Base-by-base conservation (phyloP, 495 filamentous ascomycete genomes). In the Lophium mytilinum region DNA sequence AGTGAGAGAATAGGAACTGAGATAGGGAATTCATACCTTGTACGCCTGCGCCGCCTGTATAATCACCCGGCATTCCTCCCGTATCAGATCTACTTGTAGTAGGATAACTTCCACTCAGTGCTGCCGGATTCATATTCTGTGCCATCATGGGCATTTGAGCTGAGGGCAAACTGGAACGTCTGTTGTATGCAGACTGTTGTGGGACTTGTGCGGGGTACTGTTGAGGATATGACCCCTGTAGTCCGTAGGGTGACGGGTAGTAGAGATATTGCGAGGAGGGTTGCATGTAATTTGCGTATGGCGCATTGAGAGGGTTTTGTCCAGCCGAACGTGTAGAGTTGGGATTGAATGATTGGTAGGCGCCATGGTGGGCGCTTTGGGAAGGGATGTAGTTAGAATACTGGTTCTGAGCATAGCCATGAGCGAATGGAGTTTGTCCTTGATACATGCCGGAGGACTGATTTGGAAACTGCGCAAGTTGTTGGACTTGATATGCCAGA, bases 401-500 rank as follows among this genome's bases (percentile, higher is more conserved):
- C 37, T 64, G 62, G 30, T 48, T 36, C 41, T 49, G 50, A 7
- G 21, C 50, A 42, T 49, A 64, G 24, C 53, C 57, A 17, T 55
- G 17, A 36, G 15, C 41, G 45, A 55, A 63, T 15, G 46, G 35
- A 14, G 56, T 14, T 30, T 64, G 64, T 21, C 35, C 24, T 49
- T 47, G 52, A 14, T 62, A 53, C 17, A 55, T 55, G 51, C 73
- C 70, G 30, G 64, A 64, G 37, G 69, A 46, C 30, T 71, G 73
- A 7, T 64, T 61, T 21, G 65, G 66, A 48, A 69, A 78, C 50
- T 79, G 80, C n/a, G 71, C 57, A 37, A 72, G 72, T 52, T 76
- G 75, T 53, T 69, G 71, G n/a, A 75, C 62, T 41, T 73, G 73
- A 50, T 72, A 72, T 35, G 75, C 69, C 43, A 76, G 67, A 30